Base-by-base conservation (phyloP, 148 eudicot species). In the Amaranthus palmeri region DNA sequence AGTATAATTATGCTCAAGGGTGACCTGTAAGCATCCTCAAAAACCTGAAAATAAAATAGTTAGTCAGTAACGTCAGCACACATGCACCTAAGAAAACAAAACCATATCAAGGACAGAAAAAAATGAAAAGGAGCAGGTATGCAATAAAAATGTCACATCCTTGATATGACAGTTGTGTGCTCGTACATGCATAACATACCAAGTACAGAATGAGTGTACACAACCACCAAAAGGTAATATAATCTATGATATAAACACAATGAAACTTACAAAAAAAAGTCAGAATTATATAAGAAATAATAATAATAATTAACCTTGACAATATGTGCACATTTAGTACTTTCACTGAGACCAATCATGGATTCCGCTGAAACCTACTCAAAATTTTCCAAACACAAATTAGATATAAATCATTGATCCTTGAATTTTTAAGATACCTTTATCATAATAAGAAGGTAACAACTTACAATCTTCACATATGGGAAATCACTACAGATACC, bases 401-500 rank as follows among this genome's bases (percentile, higher is more conserved):
- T 47, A 9, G 12, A 15, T 18, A 25, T 18, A n/a, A 65, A 54
- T 49, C 43, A 65, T 15, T 41, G 69, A 17, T 48, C 54, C 10
- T 18, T 14, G 6, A 14, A 66, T 41, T 53, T 51, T 64, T 56
- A 69, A 25, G 74, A 25, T 25, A 25, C 36, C 36, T 25, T 25
- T 25, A 52, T 51, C 44, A 65, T 57, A 49, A 58, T 60, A 45
- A 66, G 51, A 61, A 61, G 36, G 41, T 74, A 42, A 52, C 54
- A 54, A 80, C 97, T 83, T 82, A 95, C 99, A 69, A 90, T 95
- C 85, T 95, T 92, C 71, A 95, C 99, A 85, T 87, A 95, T 10
- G 99, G 97, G 69, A 89, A 95, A 74, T 90, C 99, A 82, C 99
- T 95, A 75, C 88, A 90, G 71, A 95, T 88, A 72, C 99, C 99